These are phyloP conservation scores for Emmonsiellopsis sp. DNA, from an alignment of 2,329 filamentous ascomycete genomes.

Conservation along the genomic window DNA sequence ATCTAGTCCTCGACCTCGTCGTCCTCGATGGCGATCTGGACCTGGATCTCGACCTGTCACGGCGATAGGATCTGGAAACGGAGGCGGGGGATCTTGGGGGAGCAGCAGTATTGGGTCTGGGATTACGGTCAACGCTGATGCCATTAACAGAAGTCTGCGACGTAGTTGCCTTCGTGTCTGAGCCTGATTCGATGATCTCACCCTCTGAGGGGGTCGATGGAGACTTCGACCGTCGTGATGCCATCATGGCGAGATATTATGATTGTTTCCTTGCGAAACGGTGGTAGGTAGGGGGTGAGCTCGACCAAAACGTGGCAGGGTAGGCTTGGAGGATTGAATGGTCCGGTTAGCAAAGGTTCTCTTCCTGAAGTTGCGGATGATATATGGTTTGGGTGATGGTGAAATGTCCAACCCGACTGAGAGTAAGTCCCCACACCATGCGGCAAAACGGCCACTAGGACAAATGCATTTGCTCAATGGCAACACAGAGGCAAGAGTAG, in stretches of 20 bases:
- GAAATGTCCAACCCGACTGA: slow-evolving; percentile 18
- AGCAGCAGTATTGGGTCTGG: slow-evolving; percentile 59
- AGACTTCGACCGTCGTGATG: slow-evolving; percentile 40
- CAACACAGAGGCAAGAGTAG: not conserved
- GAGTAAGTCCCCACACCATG: slow-evolving; percentile 7
- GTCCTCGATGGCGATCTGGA: slow-evolving; percentile 34
- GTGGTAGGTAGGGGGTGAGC: not conserved
- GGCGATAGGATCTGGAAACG: slow-evolving; percentile 49
- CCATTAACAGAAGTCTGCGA: slow-evolving; percentile 64
- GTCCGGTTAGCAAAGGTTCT: slow-evolving; percentile 28
- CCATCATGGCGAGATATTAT: slow-evolving; percentile 30
- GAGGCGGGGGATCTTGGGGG: slow-evolving; percentile 43
- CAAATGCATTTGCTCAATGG: not conserved
- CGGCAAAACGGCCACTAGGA: not conserved
- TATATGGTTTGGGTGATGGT: slow-evolving; percentile 10
- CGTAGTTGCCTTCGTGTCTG: slow-evolving; percentile 75
- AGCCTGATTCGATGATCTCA: slow-evolving; percentile 70
- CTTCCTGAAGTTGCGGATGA: slow-evolving; percentile 3
- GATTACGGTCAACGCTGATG: slow-evolving; percentile 83
- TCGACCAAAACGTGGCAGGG: slow-evolving; percentile 7
- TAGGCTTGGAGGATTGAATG: slow-evolving; percentile 9
- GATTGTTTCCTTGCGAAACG: not conserved
- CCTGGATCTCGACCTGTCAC: slow-evolving; percentile 44
- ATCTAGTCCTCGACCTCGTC: slow-evolving; percentile 27
- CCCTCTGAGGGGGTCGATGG: slow-evolving; percentile 70